These are phyloP conservation scores for Melampsora larici-populina DNA, from an alignment of 1,284 basidiomycete genomes.

Conservation along the genomic window DNA sequence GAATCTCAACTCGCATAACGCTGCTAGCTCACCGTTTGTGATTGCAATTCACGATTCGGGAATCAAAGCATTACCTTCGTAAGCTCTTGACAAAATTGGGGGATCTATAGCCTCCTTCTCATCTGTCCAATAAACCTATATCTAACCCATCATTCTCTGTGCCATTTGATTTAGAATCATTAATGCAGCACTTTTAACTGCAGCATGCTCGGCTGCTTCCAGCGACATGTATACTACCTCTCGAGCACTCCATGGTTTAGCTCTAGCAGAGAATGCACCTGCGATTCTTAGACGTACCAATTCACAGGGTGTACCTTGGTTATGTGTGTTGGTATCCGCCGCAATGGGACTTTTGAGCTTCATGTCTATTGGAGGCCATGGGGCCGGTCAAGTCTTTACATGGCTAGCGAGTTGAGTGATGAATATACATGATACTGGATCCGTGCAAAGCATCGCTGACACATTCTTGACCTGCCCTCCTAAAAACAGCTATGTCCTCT, in stretches of 20 bases:
- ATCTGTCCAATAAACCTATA: no score
- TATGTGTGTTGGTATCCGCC: conserved; percentile 66
- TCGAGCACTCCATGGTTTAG: conserved; percentile 60
- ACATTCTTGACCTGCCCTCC: background rate
- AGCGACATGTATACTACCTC: conserved; percentile 61
- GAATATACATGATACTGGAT: background rate
- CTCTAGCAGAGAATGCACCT: conserved; percentile 57
- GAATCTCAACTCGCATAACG: conserved; percentile 61
- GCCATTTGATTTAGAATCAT: conserved; percentile 50
- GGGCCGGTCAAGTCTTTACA: conserved; percentile 67
- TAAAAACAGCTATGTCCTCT: conserved; percentile 53
- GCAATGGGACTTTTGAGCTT: conserved; percentile 69
- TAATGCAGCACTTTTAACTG: conserved; percentile 57
- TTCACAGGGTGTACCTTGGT: conserved; percentile 70
- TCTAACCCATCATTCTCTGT: no score
- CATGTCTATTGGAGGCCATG: conserved; percentile 63
- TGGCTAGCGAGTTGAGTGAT: conserved; percentile 63
- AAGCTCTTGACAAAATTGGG: background rate
- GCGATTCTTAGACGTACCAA: conserved; percentile 58
- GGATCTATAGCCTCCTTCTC: background rate
- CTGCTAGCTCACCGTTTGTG: conserved; percentile 74
- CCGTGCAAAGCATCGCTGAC: background rate
- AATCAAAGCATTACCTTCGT: conserved; percentile 67
- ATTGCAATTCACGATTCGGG: conserved; percentile 68
- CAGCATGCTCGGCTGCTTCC: conserved; percentile 61